Base-by-base conservation (phyloP, 2,329 filamentous ascomycete species). In the Hortaea sp. region DNA sequence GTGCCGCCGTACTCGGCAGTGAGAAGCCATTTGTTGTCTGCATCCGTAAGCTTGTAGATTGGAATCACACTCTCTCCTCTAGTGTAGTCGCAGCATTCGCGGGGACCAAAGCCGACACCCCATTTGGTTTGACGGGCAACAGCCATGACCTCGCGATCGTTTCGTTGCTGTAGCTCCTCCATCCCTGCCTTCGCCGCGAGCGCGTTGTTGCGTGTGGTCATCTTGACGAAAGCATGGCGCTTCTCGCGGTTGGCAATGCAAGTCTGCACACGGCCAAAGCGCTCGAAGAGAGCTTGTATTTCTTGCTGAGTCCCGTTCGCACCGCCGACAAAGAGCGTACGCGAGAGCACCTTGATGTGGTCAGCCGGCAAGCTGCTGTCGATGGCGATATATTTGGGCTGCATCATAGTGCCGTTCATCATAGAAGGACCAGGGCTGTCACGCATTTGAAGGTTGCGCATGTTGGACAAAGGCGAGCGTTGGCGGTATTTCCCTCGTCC, bases 191-290 rank as follows among this genome's bases (percentile, higher is more conserved):
- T 94, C 43, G 92, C 92, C 51, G 66, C 72, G 49, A 94, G 77
- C 10, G 92, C 90, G 66, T 95, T 88, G 51, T 80, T 76, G 34
- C 94, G 87, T 53, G 80, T 92, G 55, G 92, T 78, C 92, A 98
- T 98, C 70, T 98, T 98, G 60, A 98, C 90, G 64, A 98, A 98
- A 5, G 92, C 92, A 66, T 98, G 92, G 12, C 92, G 85, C 70
- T 97, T 98, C 62, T 98, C 92, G 60, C 88, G 85, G 70, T 98
- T 97, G 55, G 95, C 89, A 54, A 98, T 98, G 68, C 90, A 97
- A 1, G 90, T 95, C 67, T 98, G 92, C 4, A 98, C 92, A 44
- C 82, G 74, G 49, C 92, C 92, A 62, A 82, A 95, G 40, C 81
- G 81, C 59, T 73, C 75, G 66, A 98, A 98, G 39, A 94, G 81